These are phyloP conservation scores for Avena eriantha DNA, from an alignment of 176 grass and related monocot genomes.

Conservation along the genomic window DNA sequence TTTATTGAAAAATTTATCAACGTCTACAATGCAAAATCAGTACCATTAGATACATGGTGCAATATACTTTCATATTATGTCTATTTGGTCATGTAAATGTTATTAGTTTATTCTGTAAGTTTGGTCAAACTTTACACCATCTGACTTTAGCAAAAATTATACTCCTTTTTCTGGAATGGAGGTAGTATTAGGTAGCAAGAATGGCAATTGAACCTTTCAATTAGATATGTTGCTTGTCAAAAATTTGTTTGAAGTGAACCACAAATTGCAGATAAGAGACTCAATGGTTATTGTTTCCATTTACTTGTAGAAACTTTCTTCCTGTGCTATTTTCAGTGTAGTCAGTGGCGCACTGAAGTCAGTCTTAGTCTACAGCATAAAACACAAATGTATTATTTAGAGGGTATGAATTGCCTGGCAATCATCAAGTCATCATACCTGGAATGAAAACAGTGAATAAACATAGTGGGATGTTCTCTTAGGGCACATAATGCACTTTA, in stretches of 20 bases:
- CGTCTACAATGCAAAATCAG: no score
- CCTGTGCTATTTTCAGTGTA: background rate
- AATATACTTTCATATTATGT: no score
- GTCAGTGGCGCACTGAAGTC: background rate
- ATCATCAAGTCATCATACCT: slow-evolving; percentile 16
- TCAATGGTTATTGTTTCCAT: background rate
- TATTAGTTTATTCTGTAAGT: no score
- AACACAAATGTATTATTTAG: slow-evolving; percentile 22
- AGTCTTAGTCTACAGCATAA: background rate
- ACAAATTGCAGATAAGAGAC: background rate
- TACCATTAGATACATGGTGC: no score
- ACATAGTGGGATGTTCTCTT: slow-evolving; percentile 18
- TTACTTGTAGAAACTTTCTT: slow-evolving; percentile 22
- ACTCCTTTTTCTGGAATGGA: no score
- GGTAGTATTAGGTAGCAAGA: background rate
- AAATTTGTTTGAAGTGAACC: background rate
- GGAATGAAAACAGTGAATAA: background rate
- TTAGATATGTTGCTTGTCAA: background rate
- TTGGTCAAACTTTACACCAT: no score
- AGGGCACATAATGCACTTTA: background rate
- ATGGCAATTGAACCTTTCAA: slow-evolving; percentile 7
- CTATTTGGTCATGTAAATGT: no score
- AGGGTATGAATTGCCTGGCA: slow-evolving; percentile 10
- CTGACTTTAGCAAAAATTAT: no score
- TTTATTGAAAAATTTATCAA: no score